Percentiles rank a stretch among this genome's conserved stretches.
phyloP scores from a whole-genome alignment of 345 rosid genomes.

The Brassica juncea region DNA sequence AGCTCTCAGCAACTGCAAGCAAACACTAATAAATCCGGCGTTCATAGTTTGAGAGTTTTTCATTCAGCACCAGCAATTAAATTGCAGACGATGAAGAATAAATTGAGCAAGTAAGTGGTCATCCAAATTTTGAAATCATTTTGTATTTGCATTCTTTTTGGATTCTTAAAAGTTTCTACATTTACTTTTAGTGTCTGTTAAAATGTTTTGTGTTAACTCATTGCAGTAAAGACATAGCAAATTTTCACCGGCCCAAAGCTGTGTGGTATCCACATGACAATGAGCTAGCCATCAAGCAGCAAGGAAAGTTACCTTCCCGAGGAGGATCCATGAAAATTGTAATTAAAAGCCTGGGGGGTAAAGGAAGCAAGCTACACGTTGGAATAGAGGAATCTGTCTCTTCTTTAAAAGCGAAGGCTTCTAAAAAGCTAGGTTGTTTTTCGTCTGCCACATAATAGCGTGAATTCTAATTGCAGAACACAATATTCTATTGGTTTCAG shows the following conservation, averaged over 20 bases:
- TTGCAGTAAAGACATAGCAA: conserved; percentile 86
- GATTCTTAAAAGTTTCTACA: not conserved
- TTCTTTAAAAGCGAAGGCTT: conserved; percentile 84
- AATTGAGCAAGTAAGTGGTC: conserved; percentile 90
- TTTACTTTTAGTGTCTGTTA: conserved; percentile 12
- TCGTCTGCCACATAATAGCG: conserved; percentile 11
- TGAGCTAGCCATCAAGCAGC: conserved; percentile 89
- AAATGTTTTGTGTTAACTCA: conserved; percentile 15
- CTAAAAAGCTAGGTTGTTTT: conserved; percentile 85
- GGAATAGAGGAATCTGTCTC: conserved; percentile 78
- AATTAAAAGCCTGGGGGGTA: conserved; percentile 95
- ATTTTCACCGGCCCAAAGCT: conserved; percentile 96
- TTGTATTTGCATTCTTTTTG: conserved; percentile 12
- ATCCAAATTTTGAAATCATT: conserved; percentile 6
- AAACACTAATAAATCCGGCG: conserved; percentile 68
- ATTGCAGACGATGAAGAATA: conserved; percentile 86
- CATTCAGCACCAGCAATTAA: conserved; percentile 95
- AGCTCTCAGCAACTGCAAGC: conserved; percentile 81
- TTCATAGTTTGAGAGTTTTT: conserved; percentile 77
- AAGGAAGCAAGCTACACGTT: conserved; percentile 90
- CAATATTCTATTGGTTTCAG: conserved; percentile 2
- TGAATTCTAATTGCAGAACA: conserved; percentile 16
- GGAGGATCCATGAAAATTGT: conserved; percentile 87
- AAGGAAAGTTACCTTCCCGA: conserved; percentile 70
- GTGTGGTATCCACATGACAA: conserved; percentile 94